These are phyloP conservation scores for Tetracladium setigerum DNA, from an alignment of 495 filamentous ascomycete species.

Conservation along the genomic window DNA sequence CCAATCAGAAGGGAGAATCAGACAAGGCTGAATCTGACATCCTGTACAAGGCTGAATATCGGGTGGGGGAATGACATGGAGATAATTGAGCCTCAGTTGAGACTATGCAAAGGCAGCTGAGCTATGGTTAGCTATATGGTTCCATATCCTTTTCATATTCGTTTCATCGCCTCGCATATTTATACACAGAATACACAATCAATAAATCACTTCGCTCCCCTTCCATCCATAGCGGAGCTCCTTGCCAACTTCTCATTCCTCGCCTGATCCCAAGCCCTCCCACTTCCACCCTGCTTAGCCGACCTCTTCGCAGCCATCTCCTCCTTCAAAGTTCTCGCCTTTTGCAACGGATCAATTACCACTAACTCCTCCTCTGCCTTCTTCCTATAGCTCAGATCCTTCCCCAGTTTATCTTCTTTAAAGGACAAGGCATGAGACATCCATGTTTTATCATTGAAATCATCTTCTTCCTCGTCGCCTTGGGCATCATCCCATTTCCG, in stretches of 20 bases:
- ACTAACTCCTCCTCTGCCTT: constrained; percentile 84
- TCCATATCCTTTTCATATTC: too few species aligned
- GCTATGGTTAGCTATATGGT: too few species aligned
- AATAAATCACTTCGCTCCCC: constrained; percentile 30
- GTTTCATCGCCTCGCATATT: too few species aligned
- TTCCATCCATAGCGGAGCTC: constrained; percentile 33
- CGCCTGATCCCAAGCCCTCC: constrained; percentile 49
- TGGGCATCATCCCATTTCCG: constrained; percentile 61
- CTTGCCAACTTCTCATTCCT: constrained; percentile 37
- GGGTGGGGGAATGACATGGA: too few species aligned
- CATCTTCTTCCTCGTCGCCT: constrained; percentile 43
- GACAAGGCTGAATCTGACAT: too few species aligned
- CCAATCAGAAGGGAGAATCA: too few species aligned
- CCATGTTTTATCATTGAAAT: constrained; percentile 53
- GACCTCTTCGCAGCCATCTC: constrained; percentile 47
- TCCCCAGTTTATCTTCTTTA: constrained; percentile 82
- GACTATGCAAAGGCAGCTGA: too few species aligned
- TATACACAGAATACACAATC: too few species aligned
- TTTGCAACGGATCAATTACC: constrained; percentile 90
- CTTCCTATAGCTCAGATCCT: constrained; percentile 84
- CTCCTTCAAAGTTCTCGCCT: constrained; percentile 62
- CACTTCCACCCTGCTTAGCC: constrained; percentile 37
- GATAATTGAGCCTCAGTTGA: too few species aligned
- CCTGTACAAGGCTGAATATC: too few species aligned
- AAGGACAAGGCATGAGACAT: constrained; percentile 74